phyloP scores from a whole-genome alignment of 2,329 filamentous ascomycete species.

The Ophiostoma australiae region DNA sequence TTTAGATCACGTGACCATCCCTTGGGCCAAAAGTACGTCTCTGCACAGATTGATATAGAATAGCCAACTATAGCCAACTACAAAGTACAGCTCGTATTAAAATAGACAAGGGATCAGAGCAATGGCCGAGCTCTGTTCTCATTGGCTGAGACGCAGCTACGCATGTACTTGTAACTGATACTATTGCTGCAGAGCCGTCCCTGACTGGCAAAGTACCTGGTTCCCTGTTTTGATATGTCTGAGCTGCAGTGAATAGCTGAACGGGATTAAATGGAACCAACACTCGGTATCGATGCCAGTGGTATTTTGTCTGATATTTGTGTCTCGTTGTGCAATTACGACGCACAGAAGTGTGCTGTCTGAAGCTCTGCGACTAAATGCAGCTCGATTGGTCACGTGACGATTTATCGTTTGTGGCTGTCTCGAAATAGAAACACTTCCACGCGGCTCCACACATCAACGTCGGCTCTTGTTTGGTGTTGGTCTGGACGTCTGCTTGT shows the following conservation, averaged over 20 bases:
- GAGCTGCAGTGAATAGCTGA: no score
- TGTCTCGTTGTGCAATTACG: no score
- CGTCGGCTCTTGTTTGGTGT: not conserved
- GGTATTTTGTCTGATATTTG: no score
- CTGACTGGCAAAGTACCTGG: not conserved
- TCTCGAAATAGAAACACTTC: not conserved
- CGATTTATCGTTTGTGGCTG: not conserved
- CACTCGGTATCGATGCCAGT: no score
- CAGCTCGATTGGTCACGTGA: not conserved
- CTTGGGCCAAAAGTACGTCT: not conserved
- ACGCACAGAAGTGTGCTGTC: no score
- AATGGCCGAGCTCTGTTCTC: not conserved
- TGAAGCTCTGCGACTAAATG: not conserved
- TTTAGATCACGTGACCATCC: not conserved
- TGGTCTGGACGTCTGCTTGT: not conserved
- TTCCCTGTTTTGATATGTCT: not conserved
- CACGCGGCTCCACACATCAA: not conserved
- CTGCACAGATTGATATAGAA: no score
- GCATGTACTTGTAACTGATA: not conserved
- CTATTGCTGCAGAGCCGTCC: not conserved
- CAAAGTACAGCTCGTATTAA: not conserved
- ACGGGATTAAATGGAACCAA: no score
- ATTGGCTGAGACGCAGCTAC: not conserved
- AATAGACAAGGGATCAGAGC: not conserved
- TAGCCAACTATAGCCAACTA: no score